Percentiles rank a stretch among this genome's conserved stretches.
These are phyloP conservation scores for Pichia sp. DNA, from an alignment of 1,139 yeast genomes.

Conservation along the genomic window DNA sequence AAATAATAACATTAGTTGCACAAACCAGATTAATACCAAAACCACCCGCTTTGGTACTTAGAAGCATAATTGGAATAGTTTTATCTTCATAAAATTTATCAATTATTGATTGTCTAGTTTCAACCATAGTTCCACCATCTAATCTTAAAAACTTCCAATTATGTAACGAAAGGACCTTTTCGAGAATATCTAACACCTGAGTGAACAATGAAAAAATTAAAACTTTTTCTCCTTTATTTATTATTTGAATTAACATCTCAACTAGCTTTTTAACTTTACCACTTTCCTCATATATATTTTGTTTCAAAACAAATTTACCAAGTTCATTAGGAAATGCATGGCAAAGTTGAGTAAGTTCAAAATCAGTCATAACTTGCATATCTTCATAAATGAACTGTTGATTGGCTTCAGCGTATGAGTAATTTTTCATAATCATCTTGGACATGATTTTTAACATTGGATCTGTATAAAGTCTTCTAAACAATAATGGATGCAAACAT, in stretches of 20 bases:
- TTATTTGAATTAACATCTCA: constrained; percentile 53
- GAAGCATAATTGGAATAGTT: constrained; percentile 74
- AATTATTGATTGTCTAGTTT: constrained; percentile 84
- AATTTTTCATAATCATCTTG: constrained; percentile 69
- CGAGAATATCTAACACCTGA: constrained; percentile 83
- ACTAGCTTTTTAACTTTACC: constrained; percentile 66
- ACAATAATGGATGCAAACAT: constrained; percentile 65
- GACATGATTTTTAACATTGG: constrained; percentile 59
- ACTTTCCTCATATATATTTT: constrained; percentile 58
- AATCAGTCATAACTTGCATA: constrained; percentile 95
- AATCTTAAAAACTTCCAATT: constrained; percentile 72
- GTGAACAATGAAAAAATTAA: constrained; percentile 88
- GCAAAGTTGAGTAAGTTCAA: constrained; percentile 74
- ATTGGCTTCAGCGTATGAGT: constrained; percentile 72
- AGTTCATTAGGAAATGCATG: constrained; percentile 63
- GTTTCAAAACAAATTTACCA: constrained; percentile 46
- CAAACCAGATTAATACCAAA: constrained; percentile 95
- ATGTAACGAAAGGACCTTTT: constrained; percentile 60
- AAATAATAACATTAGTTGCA: constrained; percentile 87
- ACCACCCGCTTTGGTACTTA: constrained; percentile 97
- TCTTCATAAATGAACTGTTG: constrained; percentile 74
- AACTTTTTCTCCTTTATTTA: constrained; percentile 61
- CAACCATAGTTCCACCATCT: constrained; percentile 94
- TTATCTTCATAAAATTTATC: constrained; percentile 83
- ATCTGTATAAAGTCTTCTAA: constrained; percentile 57